phyloP scores from a whole-genome alignment of 257 asterid genomes.

The Ballota nigra region DNA sequence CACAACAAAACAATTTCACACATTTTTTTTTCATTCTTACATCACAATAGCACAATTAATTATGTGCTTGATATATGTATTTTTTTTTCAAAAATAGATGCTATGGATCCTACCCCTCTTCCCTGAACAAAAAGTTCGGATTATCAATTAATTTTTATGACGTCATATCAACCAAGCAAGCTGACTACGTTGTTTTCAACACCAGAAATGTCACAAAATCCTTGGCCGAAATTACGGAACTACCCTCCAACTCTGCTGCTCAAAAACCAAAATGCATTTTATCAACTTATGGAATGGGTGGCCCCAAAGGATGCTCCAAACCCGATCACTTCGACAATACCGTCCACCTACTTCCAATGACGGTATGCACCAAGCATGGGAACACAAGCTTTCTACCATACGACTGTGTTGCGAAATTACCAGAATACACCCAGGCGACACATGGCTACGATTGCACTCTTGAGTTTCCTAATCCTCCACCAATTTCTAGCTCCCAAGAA shows the following conservation, averaged over 20 bases:
- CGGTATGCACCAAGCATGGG: slow-evolving; percentile 37
- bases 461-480: slow-evolving; percentile 22
- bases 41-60: too few species aligned
- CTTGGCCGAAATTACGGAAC: neutral
- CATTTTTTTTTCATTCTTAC: too few species aligned
- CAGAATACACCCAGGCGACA: slow-evolving; percentile 19
- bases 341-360: neutral
- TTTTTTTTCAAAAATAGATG: slow-evolving; percentile 6
- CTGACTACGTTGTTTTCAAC: slow-evolving; percentile 11
- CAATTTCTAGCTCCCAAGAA: neutral
- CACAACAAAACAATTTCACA: too few species aligned
- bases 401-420: slow-evolving; percentile 20
- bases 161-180: neutral
- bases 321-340: too few species aligned
- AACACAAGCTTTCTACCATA: slow-evolving; percentile 14
- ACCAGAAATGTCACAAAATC: slow-evolving; percentile 6
- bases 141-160: neutral
- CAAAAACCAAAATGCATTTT: neutral
- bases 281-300: too few species aligned
- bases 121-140: neutral
- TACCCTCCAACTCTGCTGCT: too few species aligned
- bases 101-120: neutral
- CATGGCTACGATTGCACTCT: slow-evolving; percentile 26
- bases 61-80: too few species aligned
- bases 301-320: too few species aligned